A percentile compares a stretch with the other conserved stretches of the same genome.
Evolutionary conservation across 257 asterid species (phyloP).

Genomic region (Linaria vulgaris): DNA sequence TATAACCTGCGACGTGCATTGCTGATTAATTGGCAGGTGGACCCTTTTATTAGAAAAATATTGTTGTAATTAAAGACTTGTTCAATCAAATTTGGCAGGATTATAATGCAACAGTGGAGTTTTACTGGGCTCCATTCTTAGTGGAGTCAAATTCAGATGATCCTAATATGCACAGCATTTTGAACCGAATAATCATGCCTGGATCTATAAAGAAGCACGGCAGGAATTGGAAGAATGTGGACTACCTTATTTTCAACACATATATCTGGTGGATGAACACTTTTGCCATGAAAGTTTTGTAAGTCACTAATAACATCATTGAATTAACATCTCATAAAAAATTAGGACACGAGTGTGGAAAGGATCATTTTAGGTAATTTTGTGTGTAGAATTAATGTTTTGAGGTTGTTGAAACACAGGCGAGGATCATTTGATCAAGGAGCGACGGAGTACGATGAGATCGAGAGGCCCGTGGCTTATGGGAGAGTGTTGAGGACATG

Average conservation of each 20-base stretch:
- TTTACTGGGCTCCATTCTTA: slow-evolving; percentile 92
- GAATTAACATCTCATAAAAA: no score
- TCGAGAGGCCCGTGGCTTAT: slow-evolving; percentile 63
- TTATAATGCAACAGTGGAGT: slow-evolving; percentile 80
- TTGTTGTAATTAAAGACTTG: no score
- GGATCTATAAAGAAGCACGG: slow-evolving; percentile 74
- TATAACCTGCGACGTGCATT: no score
- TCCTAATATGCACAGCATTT: slow-evolving; percentile 71
- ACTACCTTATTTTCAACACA: slow-evolving; percentile 77
- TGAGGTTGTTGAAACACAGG: slow-evolving; percentile 30
- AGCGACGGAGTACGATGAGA: slow-evolving; percentile 61
- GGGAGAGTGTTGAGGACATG: slow-evolving; percentile 70
- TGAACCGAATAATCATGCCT: slow-evolving; percentile 84
- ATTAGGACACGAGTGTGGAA: no score
- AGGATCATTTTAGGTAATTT: no score
- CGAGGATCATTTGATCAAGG: slow-evolving; percentile 77
- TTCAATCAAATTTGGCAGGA: slow-evolving; percentile 42
- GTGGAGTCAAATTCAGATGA: slow-evolving; percentile 89
- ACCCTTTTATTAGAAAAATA: not conserved
- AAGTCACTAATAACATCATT: slow-evolving; percentile 24
- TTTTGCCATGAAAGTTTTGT: slow-evolving; percentile 72
- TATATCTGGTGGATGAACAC: slow-evolving; percentile 99
- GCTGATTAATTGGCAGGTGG: no score
- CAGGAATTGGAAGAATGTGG: slow-evolving; percentile 69
- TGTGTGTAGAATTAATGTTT: not conserved